Base-by-base conservation (phyloP, 225 moss, liverwort and hornwort species). In the Pseudisothecium myosuroides region DNA sequence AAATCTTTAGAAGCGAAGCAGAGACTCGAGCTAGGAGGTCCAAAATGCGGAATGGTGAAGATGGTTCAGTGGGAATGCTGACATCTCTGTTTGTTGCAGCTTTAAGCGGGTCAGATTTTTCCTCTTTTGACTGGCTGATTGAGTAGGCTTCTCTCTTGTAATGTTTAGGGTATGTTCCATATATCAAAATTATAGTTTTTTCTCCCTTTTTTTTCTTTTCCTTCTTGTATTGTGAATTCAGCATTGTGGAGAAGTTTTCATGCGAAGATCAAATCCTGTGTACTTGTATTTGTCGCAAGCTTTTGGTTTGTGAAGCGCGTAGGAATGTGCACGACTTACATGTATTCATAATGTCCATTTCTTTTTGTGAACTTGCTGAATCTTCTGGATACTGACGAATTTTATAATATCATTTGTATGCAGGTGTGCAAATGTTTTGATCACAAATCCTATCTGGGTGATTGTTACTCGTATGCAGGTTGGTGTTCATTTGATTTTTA, bases 391-490 rank as follows among this genome's bases (percentile, higher is more conserved):
- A 9, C 47, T 56, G n/a, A 79, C 22, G 37, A 56, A 26, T 26
- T 79, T n/a, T n/a, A n/a, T n/a, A 55, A 16, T 26, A n/a, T 27
- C 78, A 16, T 56, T 56, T 79, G 17, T n/a, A 56, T 87, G 88
- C 93, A 96, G 96, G 79, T 95, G 93, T 88, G 92, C 93, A 28
- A 97, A 96, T 89, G 97, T 97, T 59, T 90, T 97, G 83, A 87
- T 96, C 45, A 97, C 97, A 78, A 97, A 97, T 84, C 97, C 97
- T 62, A 96, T 97, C 36, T 97, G 97, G 97, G 97, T 97, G 61
- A 93, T 97, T 72, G 97, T 97, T 86, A 97, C 96, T 54, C 96
- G 96, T 69, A 97, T 97, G 96, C 97, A 97, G 95, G 96, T 96
- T 86, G 85, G 54, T 81, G 79, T 82, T 77, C 26, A 83, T 80